Base-by-base conservation (phyloP, 2,329 filamentous ascomycete species). In the Fusarium veterinarium region DNA sequence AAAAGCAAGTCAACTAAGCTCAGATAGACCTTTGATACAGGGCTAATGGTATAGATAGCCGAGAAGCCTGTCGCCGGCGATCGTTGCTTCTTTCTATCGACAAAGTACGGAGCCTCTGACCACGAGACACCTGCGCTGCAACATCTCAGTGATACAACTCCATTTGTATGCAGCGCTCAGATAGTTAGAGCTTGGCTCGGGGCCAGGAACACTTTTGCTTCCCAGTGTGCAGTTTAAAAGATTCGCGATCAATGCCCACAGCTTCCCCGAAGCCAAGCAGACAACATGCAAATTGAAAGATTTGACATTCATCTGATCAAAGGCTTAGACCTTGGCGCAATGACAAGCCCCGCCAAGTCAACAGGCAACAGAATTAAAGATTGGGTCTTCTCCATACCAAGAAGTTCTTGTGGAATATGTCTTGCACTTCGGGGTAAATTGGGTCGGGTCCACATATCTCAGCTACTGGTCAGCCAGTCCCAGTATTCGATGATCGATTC, bases 351-450 rank as follows among this genome's bases (percentile, higher is more conserved):
- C 17, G 56, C 51, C 52, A 44, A 66, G 53, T 28, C 19, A 59
- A 28, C 35, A 74, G 72, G 72, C 72, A 75, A 14, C 64, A 58
- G 51, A 74, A 73, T 74, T 67, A 67, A 73, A 67, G 10, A 72
- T 31, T 51, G 70, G 64, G 65, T 60, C 56, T 25, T 56, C 16
- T 65, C 44, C 55, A 57, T 46, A 45, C 46, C 42, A 69, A 72
- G 64, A 60, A 31, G 20, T 16, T n/a, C 33, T 23, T 52, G 33
- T 33, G 58, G 33, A 40, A 33, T 23, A 28, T 57, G 12, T 31
- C 37, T 44, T 66, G 33, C 6, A 44, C 25, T 25, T 67, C n/a
- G 46, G 59, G 48, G 56, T 69, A 60, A 56, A 60, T 35, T 71
- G 59, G 67, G 45, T 28, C 40, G 41, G 52, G 28, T 46, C 58